Base-by-base conservation (phyloP, 2,329 filamentous ascomycete genomes). In the Penicillium oxalicum region DNA sequence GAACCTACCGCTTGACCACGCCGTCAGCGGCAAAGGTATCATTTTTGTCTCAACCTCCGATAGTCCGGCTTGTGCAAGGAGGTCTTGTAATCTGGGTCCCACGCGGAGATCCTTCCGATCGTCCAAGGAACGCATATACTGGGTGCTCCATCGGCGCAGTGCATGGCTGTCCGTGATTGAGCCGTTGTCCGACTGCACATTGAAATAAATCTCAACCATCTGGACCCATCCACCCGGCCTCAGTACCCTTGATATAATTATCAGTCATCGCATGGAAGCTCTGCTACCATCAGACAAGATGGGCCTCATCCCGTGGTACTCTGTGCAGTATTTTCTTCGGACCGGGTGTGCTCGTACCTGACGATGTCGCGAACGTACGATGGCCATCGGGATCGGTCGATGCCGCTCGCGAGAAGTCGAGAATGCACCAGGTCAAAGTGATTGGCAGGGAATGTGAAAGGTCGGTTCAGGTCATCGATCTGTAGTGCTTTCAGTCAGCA, bases 341-440 rank as follows among this genome's bases (percentile, higher is more conserved):
- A 32, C 7, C 7, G 50, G 28, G 44, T 33, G 40, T 41, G 49
- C 13, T 50, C 66, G 59, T 60, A 74, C 72, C 68, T 72, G 56
- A 81, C 79, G 51, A 95, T 86, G 58, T 95, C 91, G 57, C 76
- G 74, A 55, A 95, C 69, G 67, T 94, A 95, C 29, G 77, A 76
- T 47, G 73, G 70, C 91, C 91, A 96, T 65, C 88, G 79, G 53
- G 76, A 72, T 49, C 75, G 72, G 61, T 91, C 77, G 59, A 95
- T 87, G 0, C 88, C 89, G 24, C 69, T 68, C 52, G 69, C 68
- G 52, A 77, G 68, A 49, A 55, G 79, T 75, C 66, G 81, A 58
- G 88, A 95, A 61, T 95, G 87, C 44, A 95, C 82, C 45, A 95
- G 72, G 60, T 95, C 87, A 72, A 94, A 95, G 48, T 84, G 75